Conservation (phyloP, 768 basidiomycete genomes). For the Boletus barrowsii region DNA sequence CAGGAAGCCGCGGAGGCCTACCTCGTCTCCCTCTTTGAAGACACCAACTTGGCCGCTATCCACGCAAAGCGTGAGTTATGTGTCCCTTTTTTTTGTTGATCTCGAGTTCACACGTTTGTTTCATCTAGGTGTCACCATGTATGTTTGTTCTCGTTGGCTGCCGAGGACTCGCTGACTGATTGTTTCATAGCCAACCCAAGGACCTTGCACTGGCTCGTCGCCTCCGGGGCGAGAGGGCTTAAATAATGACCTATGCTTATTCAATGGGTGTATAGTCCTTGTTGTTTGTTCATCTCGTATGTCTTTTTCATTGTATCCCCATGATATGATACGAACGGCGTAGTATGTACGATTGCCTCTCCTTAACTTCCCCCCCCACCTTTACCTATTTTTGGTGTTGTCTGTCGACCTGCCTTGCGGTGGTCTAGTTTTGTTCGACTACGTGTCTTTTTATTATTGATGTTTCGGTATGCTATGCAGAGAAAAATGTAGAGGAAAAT, state of each 20-base stretch:
- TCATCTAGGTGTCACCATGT: slow-evolving; percentile 54
- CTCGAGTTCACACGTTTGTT: slow-evolving; percentile 8
- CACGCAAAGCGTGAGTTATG: slow-evolving; percentile 69
- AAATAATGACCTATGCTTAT: slow-evolving; percentile 24
- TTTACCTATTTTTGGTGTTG: slow-evolving; percentile 8
- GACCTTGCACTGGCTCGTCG: slow-evolving; percentile 85
- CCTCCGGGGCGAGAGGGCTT: slow-evolving; percentile 83
- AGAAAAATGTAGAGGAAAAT: slow-evolving; percentile 21
- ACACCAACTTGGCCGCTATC: slow-evolving; percentile 89
- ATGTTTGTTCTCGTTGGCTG: slow-evolving; percentile 21
- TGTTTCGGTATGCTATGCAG: neutral
- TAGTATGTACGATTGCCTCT: slow-evolving; percentile 31
- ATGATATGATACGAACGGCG: slow-evolving; percentile 25
- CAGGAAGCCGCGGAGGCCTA: slow-evolving; percentile 93
- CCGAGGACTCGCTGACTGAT: slow-evolving; percentile 14
- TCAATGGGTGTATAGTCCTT: neutral
- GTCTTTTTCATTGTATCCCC: slow-evolving; percentile 10
- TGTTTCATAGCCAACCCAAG: slow-evolving; percentile 67
- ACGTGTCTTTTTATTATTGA: neutral
- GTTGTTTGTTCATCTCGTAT: slow-evolving; percentile 14
- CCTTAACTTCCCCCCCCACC: neutral
- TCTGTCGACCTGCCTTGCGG: neutral
- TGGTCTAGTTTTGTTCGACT: slow-evolving; percentile 2
- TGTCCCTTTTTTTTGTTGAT: neutral
- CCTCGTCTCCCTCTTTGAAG: slow-evolving; percentile 82